Conservation (phyloP, 345 rosid genomes). For the Moringa oleifera region DNA sequence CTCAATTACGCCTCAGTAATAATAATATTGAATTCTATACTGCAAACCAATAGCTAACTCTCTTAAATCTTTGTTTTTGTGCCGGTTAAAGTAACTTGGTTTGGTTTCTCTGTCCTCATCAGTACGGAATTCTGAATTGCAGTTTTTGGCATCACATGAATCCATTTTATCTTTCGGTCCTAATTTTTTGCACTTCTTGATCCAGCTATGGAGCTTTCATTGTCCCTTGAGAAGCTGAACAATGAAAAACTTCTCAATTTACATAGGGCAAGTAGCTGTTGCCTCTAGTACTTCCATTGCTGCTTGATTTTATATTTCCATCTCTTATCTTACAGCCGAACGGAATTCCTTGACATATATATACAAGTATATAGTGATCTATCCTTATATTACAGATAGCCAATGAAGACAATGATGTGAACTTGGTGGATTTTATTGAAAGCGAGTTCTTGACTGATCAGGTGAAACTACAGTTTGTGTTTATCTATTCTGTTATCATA, state of each 20-base stretch:
- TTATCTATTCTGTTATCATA: not conserved
- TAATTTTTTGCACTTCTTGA: conserved; percentile 3
- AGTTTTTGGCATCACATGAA: too few species aligned
- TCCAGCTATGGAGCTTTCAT: conserved; percentile 65
- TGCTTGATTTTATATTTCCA: too few species aligned
- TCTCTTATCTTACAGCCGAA: too few species aligned
- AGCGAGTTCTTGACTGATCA: conserved; percentile 42
- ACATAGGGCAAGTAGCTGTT: conserved; percentile 24
- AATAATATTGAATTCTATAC: too few species aligned
- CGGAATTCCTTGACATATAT: too few species aligned
- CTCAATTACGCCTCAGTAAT: too few species aligned
- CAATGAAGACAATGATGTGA: conserved; percentile 31
- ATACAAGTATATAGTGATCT: too few species aligned
- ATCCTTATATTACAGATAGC: conserved; percentile 47
- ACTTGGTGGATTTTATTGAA: conserved; percentile 44
- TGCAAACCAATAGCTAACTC: too few species aligned
- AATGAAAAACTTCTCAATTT: conserved; percentile 50
- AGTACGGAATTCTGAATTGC: too few species aligned
- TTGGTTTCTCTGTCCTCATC: too few species aligned
- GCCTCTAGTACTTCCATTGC: not conserved
- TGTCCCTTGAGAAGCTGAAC: conserved; percentile 56
- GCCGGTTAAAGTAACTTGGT: too few species aligned
- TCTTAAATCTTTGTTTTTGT: too few species aligned
- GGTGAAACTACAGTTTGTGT: conserved; percentile 25
- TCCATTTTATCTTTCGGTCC: not conserved